Base-by-base conservation (phyloP, 805 yeast genomes). In the Saccharomyces paradoxus region DNA sequence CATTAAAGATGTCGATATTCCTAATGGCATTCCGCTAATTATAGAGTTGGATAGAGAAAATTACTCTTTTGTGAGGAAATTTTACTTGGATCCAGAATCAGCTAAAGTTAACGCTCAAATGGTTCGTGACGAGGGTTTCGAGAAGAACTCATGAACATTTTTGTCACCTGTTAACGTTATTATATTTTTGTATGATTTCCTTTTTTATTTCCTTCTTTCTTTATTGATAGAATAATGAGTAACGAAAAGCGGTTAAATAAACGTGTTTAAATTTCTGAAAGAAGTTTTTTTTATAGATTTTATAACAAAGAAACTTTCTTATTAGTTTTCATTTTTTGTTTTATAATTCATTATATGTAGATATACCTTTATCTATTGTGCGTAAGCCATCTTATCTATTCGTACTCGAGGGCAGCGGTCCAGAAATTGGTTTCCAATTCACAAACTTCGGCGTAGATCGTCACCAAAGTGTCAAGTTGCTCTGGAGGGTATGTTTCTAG, bases 11-110 rank as follows among this genome's bases (percentile, higher is more conserved):
- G 78, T 87, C 59, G 87, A 87, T 73, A 85, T 87, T 53, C 94
- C 95, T 29, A 87, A 89, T 65, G 94, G 90, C 54, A 86, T 87
- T 51, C 96, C 96, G 49, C 75, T 87, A 70, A 84, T 83, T 50
- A 74, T 86, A 60, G 84, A 83, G 62, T 72, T 86, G 62, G 82
- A 82, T 62, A 79, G 76, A 50, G 63, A 73, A 24, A 59, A 62
- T 28, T 57, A 76, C 75, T 67, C 70, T 71, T 63, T 81, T 77
- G 64, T 74, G 73, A 62, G 76, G 71, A 67, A 80, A 78, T 81
- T 78, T 66, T 87, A 87, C 73, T 74, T 87, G 63, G 96, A 87
- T 71, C 94, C 92, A 7, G 88, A 85, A 70, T 82, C 79, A 57
- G 94, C 94, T 44, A 82, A 81, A 56, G 79, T 83, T 54, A 89